Evolutionary conservation across 768 basidiomycete genomes (phyloP), one percentile per base, ranked within the genome.

Genomic region (Russula brevipes): DNA sequence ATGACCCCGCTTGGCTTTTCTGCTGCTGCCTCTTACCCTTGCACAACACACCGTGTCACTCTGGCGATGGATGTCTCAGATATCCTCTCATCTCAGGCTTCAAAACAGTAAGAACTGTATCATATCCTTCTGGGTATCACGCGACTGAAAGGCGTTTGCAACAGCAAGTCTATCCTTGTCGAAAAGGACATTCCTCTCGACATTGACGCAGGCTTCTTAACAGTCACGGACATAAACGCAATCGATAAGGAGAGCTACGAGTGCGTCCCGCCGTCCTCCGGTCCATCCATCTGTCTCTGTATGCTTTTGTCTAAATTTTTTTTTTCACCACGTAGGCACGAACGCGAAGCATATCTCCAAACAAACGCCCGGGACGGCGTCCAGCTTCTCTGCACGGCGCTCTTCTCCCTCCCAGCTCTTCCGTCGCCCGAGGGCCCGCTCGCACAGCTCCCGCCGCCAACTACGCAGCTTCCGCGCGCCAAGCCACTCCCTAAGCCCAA

Each of bases 401-500:
- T 98, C 53, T 97, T 94, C 76, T 73, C 84, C 46, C 85, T 98
- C 11, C 94, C 95, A 11, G 89, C 86, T 7, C 76, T 79, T 51
- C 77, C 85, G 10, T 88, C 91, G 12, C 78, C 82, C 19, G 89
- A 92, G 64, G 95, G 95, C 1, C 92, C 92, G 0, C 79, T 93
- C 54, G 91, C 89, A 1, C 80, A 84, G 60, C 87, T 97, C 3
- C 95, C 96, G 0, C 71, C 84, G 1, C 89, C 91, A 2, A 83
- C 80, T 1, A 91, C 88, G 33, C 77, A 79, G 52, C 82, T 98
- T 1, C 97, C 97, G 0, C 84, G 97, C 30, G 82, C 94, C 36
- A 98, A 99, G 73, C 92, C 91, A 0, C 79, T 98, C 2, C 97
- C 95, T 0, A 95, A 94, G 70, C 89, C 90, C 2, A 97, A 96